phyloP scores from a whole-genome alignment of 306 rosid species.

The Canavalia gladiata region DNA sequence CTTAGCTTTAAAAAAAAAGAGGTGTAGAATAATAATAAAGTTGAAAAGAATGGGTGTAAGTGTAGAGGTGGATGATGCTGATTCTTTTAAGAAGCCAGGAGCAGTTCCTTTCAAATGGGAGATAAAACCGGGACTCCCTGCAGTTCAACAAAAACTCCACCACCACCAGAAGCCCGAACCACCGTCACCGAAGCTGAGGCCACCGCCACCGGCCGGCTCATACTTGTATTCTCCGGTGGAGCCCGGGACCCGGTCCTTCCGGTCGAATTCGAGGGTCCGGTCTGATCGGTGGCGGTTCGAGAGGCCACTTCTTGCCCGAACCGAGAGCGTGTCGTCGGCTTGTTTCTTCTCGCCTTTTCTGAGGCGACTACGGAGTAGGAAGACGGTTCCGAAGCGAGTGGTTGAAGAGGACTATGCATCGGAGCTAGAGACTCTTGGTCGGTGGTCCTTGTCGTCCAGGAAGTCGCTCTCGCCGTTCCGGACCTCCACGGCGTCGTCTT shows the following conservation, averaged over 20 bases:
- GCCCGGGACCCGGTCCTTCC: conserved; percentile 54
- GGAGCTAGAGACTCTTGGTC: conserved; percentile 64
- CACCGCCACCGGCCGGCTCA: conserved; percentile 68
- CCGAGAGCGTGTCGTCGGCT: conserved; percentile 63
- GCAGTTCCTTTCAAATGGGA: conserved; percentile 96
- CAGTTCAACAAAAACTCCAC: conserved; percentile 44
- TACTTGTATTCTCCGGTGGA: conserved; percentile 48
- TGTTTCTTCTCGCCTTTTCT: conserved; percentile 81
- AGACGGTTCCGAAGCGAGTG: conserved; percentile 31
- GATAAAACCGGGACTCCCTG: conserved; percentile 90
- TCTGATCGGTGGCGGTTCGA: conserved; percentile 75
- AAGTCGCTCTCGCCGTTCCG: conserved; percentile 70
- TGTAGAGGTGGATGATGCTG: conserved; percentile 48
- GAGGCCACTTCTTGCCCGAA: conserved; percentile 45
- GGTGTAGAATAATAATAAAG: background rate
- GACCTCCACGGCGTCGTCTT: conserved; percentile 58
- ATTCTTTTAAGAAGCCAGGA: conserved; percentile 73
- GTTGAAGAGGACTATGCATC: conserved; percentile 45
- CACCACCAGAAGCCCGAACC: conserved; percentile 43
- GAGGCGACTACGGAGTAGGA: conserved; percentile 51
- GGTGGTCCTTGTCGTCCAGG: conserved; percentile 75
- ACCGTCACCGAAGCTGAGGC: conserved; percentile 59
- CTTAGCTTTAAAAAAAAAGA: background rate
- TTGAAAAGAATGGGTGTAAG: background rate
- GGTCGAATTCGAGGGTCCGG: conserved; percentile 54